Conservation (phyloP, 352 stramenopile genomes). For the Globisporangium recalcitrans region DNA sequence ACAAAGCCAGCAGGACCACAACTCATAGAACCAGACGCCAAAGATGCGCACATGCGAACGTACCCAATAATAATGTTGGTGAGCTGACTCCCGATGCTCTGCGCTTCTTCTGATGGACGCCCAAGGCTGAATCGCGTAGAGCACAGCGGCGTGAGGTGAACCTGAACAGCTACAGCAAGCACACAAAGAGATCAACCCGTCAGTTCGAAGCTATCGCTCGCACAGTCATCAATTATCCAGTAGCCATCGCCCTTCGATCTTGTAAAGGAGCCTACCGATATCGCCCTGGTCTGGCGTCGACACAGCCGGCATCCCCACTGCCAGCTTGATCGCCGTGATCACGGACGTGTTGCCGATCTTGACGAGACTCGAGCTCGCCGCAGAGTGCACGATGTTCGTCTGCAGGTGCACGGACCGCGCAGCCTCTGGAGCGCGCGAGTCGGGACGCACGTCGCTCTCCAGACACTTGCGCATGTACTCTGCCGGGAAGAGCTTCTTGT, state of each 20-base stretch:
- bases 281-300: slow-evolving; percentile 71
- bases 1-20: neutral
- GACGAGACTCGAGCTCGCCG: slow-evolving; percentile 66
- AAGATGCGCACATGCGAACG: neutral
- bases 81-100: slow-evolving; percentile 78
- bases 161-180: slow-evolving; percentile 46
- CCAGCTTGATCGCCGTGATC: slow-evolving; percentile 64
- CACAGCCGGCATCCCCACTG: slow-evolving; percentile 65
- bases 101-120: slow-evolving; percentile 65
- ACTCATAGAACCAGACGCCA: neutral
- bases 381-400: slow-evolving; percentile 56
- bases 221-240: neutral
- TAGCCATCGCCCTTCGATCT: neutral
- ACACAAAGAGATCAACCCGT: neutral
- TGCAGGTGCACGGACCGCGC: slow-evolving; percentile 55
- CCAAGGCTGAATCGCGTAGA: slow-evolving; percentile 67
- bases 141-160: slow-evolving; percentile 76
- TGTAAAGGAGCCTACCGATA: slow-evolving; percentile 33
- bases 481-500: slow-evolving; percentile 67
- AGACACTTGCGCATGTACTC: slow-evolving; percentile 70
- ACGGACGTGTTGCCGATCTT: slow-evolving; percentile 73
- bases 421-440: slow-evolving; percentile 46
- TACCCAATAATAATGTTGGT: slow-evolving; percentile 66
- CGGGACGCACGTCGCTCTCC: slow-evolving; percentile 46
- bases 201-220: neutral